Conservation (phyloP, 2,329 filamentous ascomycete species). For the Albifimbria verrucaria region DNA sequence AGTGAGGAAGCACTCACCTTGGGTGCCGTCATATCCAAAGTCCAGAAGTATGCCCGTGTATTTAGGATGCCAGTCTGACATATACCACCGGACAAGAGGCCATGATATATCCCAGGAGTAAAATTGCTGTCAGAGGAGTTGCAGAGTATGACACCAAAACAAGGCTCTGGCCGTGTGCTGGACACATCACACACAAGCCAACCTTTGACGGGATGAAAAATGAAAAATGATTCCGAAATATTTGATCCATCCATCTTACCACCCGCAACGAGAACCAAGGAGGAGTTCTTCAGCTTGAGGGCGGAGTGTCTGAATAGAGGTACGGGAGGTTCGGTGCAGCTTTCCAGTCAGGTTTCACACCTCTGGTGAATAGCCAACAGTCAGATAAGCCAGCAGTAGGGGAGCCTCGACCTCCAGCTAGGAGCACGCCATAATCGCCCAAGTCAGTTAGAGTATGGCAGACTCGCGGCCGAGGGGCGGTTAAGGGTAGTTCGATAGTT, state of each 20-base stretch:
- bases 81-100: slow-evolving; percentile 72
- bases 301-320: slow-evolving; percentile 74
- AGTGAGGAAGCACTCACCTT: slow-evolving; percentile 26
- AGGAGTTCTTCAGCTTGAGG: slow-evolving; percentile 46
- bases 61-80: slow-evolving; percentile 59
- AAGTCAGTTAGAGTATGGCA: slow-evolving; percentile 75
- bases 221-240: slow-evolving; percentile 48
- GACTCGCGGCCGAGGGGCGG: slow-evolving; percentile 47
- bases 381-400: slow-evolving; percentile 66
- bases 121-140: slow-evolving; percentile 16
- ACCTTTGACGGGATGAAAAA: slow-evolving; percentile 47
- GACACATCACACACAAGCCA: slow-evolving; percentile 42
- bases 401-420: slow-evolving; percentile 77
- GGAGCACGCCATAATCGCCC: slow-evolving; percentile 53
- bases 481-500: slow-evolving; percentile 22
- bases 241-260: slow-evolving; percentile 52
- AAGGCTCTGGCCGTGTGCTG: slow-evolving; percentile 29
- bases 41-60: slow-evolving; percentile 64
- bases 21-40: slow-evolving; percentile 37
- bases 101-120: slow-evolving; percentile 38
- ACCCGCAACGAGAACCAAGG: slow-evolving; percentile 55
- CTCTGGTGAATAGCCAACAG: slow-evolving; percentile 68
- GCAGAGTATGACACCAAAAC: slow-evolving; percentile 43
- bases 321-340: slow-evolving; percentile 60
- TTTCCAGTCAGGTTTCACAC: slow-evolving; percentile 53